Evolutionary conservation across 2,329 filamentous ascomycete species (phyloP), one percentile per base, ranked within the genome.

Genomic region (Sporothrix phasma): DNA sequence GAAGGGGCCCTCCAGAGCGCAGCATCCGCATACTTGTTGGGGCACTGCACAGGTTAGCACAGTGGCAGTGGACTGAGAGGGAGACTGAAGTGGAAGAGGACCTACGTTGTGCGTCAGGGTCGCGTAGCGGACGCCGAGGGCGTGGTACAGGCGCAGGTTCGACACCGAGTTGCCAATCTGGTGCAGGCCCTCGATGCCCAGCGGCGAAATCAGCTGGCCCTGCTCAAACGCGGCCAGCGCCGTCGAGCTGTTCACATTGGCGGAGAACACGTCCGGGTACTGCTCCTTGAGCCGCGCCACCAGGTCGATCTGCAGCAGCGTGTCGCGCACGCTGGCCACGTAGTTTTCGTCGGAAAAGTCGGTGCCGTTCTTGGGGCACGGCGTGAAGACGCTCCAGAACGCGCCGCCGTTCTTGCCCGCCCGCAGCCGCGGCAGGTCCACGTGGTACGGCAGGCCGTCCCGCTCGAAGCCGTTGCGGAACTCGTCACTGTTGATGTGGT

Each of bases 321-420:
- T 93, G 45, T 69, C 69, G 15, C 63, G 64, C 47, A 69, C 64
- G 49, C 87, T 87, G 7, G 80, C 74, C 5, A 82, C 83, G 71
- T 92, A 92, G 71, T 85, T 88, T 62, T 80, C 82, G 70, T 92
- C 83, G 0, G 88, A 88, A 71, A 90, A 92, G 74, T 95, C 85
- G 4, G 81, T 81, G 54, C 84, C 85, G 70, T 93, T 85, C 11
- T 75, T 74, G 0, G 92, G 92, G 71, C 92, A 97, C 0, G 84
- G 84, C 46, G 88, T 85, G 70, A 82, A 97, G 10, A 94, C 90
- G 72, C 88, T 92, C 93, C 92, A 97, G 73, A 97, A 97, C n/a
- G 89, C 87, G 63, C 92, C 93, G 45, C 92, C 92, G 67, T 88
- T 85, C 69, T 81, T 80, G 1, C 92, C 92, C 59, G 84, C 75